phyloP scores from a whole-genome alignment of 768 basidiomycete species.

The Collybia mongolica region DNA sequence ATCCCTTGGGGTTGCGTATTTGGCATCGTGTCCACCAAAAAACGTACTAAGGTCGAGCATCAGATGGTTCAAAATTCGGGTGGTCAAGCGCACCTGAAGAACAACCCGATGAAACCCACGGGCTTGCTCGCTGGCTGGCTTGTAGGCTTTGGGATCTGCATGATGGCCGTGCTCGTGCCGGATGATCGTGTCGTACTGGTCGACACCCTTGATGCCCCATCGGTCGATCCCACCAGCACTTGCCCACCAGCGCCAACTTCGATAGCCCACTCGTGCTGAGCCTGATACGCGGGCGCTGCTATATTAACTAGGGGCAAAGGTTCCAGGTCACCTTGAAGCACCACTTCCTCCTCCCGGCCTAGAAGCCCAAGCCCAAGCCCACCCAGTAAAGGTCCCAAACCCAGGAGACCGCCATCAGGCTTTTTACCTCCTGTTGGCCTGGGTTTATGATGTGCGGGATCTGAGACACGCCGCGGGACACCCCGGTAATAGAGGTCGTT shows the following conservation, averaged over 20 bases:
- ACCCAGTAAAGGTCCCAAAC: not conserved
- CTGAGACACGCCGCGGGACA: constrained; percentile 13
- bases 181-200: not conserved
- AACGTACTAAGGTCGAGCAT: constrained; percentile 49
- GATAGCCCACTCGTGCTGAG: constrained; percentile 11
- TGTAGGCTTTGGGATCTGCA: constrained; percentile 1
- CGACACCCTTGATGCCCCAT: no score
- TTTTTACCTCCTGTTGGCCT: not conserved
- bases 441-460: not conserved
- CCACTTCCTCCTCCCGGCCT: no score
- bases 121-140: constrained; percentile 14
- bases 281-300: not conserved
- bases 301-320: no score
- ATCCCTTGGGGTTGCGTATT: constrained; percentile 70
- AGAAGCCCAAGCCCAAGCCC: not conserved
- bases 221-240: not conserved
- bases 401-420: not conserved
- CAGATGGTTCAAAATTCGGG: not conserved
- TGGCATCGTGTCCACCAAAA: constrained; percentile 70
- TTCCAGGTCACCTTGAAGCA: no score
- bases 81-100: constrained; percentile 63
- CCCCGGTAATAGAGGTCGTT: constrained; percentile 65
- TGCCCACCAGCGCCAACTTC: no score
- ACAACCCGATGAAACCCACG: constrained; percentile 53
- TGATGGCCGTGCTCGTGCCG: not conserved